A percentile compares a stretch with the other conserved stretches of the same genome.
Conservation (phyloP, 2,329 filamentous ascomycete genomes). For the Aspergillus texensis region DNA sequence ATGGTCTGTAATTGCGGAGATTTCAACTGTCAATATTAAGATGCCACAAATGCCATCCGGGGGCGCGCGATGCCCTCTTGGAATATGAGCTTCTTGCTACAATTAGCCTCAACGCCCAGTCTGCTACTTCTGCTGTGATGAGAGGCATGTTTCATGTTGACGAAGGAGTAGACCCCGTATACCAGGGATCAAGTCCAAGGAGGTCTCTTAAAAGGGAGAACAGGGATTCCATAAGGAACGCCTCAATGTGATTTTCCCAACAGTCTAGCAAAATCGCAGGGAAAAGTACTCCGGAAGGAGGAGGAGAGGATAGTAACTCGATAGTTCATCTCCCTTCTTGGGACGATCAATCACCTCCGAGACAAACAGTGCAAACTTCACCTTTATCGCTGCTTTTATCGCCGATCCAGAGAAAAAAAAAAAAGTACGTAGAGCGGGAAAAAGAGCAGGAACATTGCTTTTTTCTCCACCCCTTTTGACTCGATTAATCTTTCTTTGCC, state of each 20-base stretch:
- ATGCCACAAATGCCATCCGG: conserved; percentile 17
- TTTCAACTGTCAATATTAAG: conserved; percentile 11
- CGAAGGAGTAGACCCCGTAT: not conserved
- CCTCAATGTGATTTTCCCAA: not conserved
- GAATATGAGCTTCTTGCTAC: conserved; percentile 8
- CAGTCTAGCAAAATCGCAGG: not conserved
- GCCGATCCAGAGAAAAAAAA: conserved; percentile 18
- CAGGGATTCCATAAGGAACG: conserved; percentile 10
- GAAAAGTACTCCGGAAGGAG: not conserved
- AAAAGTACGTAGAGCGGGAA: conserved; percentile 16
- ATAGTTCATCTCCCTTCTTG: not conserved
- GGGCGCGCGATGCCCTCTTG: conserved; percentile 11
- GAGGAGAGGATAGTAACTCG: not conserved
- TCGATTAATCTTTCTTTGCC: not conserved
- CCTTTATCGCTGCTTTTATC: conserved; percentile 30
- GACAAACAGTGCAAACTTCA: conserved; percentile 40
- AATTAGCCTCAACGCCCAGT: not conserved
- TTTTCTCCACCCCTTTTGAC: not conserved
- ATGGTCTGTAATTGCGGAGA: conserved; percentile 15
- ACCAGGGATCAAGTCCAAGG: not conserved
- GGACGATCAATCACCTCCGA: not conserved
- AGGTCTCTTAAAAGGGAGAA: conserved; percentile 15
- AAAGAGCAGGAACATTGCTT: conserved; percentile 1
- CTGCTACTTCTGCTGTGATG: not conserved
- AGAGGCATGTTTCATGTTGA: not conserved